Evolutionary conservation across 805 yeast species (phyloP).

Genomic region (Wickerhamomyces subpelliculosus): DNA sequence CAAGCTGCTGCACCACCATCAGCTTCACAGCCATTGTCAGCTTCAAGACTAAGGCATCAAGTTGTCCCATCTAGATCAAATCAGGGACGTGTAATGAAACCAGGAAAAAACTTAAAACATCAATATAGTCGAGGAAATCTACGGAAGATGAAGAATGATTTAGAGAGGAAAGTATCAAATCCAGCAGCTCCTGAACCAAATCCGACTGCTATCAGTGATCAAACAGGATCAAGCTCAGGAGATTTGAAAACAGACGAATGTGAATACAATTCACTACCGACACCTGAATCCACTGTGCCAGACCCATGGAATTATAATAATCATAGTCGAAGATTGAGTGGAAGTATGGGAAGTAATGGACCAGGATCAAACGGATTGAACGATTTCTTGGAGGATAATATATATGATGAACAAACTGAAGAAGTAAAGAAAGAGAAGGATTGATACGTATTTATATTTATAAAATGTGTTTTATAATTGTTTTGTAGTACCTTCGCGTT

Average conservation of each 20-base stretch:
- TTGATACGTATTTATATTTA: too few relatives aligned
- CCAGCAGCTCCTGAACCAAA: too few relatives aligned
- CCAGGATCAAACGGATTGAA: neutral
- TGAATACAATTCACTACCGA: constrained; percentile 17
- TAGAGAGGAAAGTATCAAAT: constrained; percentile 1
- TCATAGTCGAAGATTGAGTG: neutral
- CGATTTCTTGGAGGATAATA: neutral
- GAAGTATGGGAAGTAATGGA: neutral
- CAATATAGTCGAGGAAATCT: neutral
- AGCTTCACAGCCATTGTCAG: neutral
- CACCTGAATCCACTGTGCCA: constrained; percentile 20
- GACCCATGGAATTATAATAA: neutral
- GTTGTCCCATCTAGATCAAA: constrained; percentile 1
- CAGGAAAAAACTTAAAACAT: constrained; percentile 2
- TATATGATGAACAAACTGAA: neutral
- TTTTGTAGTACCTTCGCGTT: too few relatives aligned
- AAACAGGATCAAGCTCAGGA: neutral
- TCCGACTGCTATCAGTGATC: too few relatives aligned
- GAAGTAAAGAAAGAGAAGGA: neutral
- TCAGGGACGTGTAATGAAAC: neutral
- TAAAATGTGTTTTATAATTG: too few relatives aligned
- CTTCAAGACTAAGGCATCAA: constrained; percentile 3
- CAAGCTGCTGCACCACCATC: constrained; percentile 22
- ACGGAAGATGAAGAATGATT: neutral
- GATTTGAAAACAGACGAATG: constrained; percentile 1